Percentiles rank a stretch among this genome's conserved stretches.
These are phyloP conservation scores for Penicillium macrosclerotiorum DNA, from an alignment of 495 filamentous ascomycete genomes.

Conservation along the genomic window DNA sequence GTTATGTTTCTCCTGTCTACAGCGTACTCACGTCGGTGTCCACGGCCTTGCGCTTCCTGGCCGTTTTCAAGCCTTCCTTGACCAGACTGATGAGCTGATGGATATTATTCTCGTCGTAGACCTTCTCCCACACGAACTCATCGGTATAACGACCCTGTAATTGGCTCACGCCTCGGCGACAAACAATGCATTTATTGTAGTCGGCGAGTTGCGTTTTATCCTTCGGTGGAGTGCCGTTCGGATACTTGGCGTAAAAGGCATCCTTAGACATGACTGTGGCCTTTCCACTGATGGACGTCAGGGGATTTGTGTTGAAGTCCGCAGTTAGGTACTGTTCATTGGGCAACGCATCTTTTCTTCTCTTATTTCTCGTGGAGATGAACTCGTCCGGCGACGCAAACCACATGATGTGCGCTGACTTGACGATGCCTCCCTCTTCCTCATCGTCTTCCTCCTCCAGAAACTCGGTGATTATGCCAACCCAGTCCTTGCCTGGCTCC, in stretches of 20 bases:
- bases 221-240: constrained; percentile 71
- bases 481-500: constrained; percentile 79
- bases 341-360: constrained; percentile 74
- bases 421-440: constrained; percentile 45
- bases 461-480: constrained; percentile 83
- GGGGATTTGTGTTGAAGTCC: constrained; percentile 76
- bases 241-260: constrained; percentile 65
- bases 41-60: constrained; percentile 42
- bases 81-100: constrained; percentile 64
- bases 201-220: constrained; percentile 58
- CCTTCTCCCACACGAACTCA: constrained; percentile 88
- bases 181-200: constrained; percentile 86
- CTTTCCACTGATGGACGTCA: constrained; percentile 89
- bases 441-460: constrained; percentile 62
- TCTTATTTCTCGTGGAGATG: constrained; percentile 68
- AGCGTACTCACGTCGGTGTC: constrained; percentile 48
- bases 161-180: constrained; percentile 83
- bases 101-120: constrained; percentile 65
- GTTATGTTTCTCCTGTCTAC: background rate
- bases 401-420: constrained; percentile 81
- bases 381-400: constrained; percentile 91
- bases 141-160: constrained; percentile 86
- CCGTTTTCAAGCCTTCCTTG: constrained; percentile 59
- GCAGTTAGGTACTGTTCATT: constrained; percentile 93
- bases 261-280: constrained; percentile 73